A percentile compares a stretch with the other conserved stretches of the same genome.
Conservation (phyloP, 345 rosid species). For the Cardamine occulta region DNA sequence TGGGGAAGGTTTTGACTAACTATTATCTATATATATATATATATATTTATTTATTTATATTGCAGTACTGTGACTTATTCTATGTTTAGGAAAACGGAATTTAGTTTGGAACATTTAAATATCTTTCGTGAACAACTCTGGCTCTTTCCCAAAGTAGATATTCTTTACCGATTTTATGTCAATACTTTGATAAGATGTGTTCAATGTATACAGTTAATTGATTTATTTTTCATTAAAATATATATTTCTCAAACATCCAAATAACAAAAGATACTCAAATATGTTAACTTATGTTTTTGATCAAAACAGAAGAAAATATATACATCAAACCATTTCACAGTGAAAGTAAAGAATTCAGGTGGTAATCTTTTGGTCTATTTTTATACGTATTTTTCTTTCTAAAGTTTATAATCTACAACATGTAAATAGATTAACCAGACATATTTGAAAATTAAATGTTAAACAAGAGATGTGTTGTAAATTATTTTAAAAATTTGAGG, state of each 20-base stretch:
- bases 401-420: background rate
- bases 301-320: background rate
- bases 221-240: background rate
- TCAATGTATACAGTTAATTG: conserved; percentile 8
- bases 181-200: conserved; percentile 17
- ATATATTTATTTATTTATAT: background rate
- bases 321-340: background rate
- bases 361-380: background rate
- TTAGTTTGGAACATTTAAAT: conserved; percentile 18
- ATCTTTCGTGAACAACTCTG: conserved; percentile 32
- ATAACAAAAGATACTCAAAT: background rate
- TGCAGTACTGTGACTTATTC: conserved; percentile 1
- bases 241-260: background rate
- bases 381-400: background rate
- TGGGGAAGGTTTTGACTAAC: conserved; percentile 26
- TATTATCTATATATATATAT: background rate
- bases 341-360: background rate
- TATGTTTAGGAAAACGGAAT: background rate
- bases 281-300: background rate
- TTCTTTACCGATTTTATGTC: conserved; percentile 20
- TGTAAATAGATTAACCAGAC: background rate
- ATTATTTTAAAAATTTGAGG: background rate
- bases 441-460: background rate
- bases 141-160: conserved; percentile 31
- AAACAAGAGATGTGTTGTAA: background rate